phyloP scores from a whole-genome alignment of 495 filamentous ascomycete genomes.

The Neurospora tetrasperma region DNA sequence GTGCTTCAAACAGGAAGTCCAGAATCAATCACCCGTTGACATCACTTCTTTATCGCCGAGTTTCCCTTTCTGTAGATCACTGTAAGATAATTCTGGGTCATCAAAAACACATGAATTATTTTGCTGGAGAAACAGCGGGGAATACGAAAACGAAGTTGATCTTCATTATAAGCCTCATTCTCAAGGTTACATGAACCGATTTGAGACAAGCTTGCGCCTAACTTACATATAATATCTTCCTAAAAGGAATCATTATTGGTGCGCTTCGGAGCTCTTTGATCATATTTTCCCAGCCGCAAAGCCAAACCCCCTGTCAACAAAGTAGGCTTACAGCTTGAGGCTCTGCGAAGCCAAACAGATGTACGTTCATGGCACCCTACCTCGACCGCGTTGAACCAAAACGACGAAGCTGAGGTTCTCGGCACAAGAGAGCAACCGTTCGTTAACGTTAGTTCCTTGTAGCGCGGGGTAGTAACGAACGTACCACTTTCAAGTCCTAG shows the following conservation, averaged over 20 bases:
- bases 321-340: neutral
- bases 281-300: neutral
- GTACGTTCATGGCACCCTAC: neutral
- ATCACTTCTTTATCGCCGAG: neutral
- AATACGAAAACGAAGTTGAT: neutral
- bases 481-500: neutral
- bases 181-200: neutral
- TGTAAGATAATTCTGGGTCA: neutral
- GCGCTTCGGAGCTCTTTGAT: neutral
- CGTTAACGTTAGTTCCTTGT: neutral
- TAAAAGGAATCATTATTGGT: neutral
- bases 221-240: neutral
- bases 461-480: neutral
- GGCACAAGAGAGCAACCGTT: neutral
- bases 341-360: neutral
- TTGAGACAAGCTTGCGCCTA: neutral
- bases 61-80: neutral
- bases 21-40: neutral
- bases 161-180: neutral
- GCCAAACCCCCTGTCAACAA: neutral
- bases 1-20: neutral
- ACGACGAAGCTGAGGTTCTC: neutral
- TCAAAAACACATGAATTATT: neutral
- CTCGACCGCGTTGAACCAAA: neutral
- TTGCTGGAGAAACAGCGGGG: neutral